phyloP scores from a whole-genome alignment of 768 basidiomycete species.

The Paxillus ammoniavirescens region DNA sequence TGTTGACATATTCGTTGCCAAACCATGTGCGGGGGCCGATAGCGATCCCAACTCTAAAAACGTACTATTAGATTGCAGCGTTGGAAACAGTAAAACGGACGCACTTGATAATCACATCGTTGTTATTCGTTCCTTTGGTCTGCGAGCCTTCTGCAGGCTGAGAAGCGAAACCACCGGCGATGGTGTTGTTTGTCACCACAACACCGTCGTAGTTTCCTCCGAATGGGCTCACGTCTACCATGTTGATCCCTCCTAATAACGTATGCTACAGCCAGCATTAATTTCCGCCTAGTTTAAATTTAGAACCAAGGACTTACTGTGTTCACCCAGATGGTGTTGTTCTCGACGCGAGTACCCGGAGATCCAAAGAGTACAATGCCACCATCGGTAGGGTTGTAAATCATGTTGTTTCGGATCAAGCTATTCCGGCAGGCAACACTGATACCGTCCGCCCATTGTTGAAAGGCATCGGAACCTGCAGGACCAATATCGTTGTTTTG shows the following conservation, averaged over 20 bases:
- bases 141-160: constrained; percentile 37
- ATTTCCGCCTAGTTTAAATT: neutral
- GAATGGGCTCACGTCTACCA: constrained; percentile 73
- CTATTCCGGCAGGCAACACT: constrained; percentile 67
- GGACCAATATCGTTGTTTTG: constrained; percentile 86
- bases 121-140: constrained; percentile 51
- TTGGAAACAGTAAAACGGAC: constrained; percentile 18
- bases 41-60: constrained; percentile 65
- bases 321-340: constrained; percentile 73
- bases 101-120: constrained; percentile 71
- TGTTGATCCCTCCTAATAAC: constrained; percentile 71
- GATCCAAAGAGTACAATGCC: constrained; percentile 78
- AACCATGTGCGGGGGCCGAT: constrained; percentile 80
- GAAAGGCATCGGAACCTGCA: constrained; percentile 61
- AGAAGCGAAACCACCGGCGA: constrained; percentile 69
- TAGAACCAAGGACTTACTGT: constrained; percentile 43
- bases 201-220: constrained; percentile 64
- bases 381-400: constrained; percentile 75
- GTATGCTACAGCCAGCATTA: constrained; percentile 46
- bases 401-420: constrained; percentile 63
- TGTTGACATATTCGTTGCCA: constrained; percentile 52
- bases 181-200: constrained; percentile 63
- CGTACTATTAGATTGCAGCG: constrained; percentile 6
- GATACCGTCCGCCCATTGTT: constrained; percentile 83
- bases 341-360: constrained; percentile 68